Conservation (phyloP, 2,329 filamentous ascomycete genomes). For the Ophiocordyceps sinensis region DNA sequence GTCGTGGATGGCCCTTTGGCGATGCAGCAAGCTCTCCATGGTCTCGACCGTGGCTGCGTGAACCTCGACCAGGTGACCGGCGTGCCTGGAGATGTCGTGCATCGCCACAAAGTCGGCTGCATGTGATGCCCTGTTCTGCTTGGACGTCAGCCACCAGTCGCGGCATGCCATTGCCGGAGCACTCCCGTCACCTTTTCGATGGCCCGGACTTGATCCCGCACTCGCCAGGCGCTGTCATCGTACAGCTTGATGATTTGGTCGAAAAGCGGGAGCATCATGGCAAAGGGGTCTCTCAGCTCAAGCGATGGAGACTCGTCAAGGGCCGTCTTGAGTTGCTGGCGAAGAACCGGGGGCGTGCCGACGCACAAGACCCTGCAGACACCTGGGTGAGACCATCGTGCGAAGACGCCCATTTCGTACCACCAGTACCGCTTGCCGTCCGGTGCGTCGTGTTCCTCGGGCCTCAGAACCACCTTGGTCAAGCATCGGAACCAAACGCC, state of each 20-base stretch:
- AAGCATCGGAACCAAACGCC: neutral
- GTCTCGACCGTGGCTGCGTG: neutral
- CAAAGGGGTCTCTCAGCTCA: neutral
- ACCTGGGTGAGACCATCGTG: neutral
- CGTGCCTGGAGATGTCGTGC: conserved; percentile 1
- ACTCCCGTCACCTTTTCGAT: neutral
- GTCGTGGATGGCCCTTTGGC: neutral
- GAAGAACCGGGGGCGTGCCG: neutral
- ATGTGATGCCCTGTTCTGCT: neutral
- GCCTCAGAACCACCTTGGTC: neutral
- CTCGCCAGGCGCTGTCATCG: neutral
- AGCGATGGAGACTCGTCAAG: neutral
- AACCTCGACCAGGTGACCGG: neutral
- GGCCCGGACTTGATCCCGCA: neutral
- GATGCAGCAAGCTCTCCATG: neutral
- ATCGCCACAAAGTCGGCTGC: neutral
- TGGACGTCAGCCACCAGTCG: neutral
- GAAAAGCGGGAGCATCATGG: neutral
- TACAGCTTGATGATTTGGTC: neutral
- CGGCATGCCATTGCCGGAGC: neutral
- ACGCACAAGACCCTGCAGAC: neutral
- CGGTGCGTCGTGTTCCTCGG: neutral
- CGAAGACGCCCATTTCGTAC: neutral
- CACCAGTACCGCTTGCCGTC: neutral
- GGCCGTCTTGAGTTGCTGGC: neutral